A percentile compares a stretch with the other conserved stretches of the same genome.
Conservation (phyloP, 768 basidiomycete genomes). For the Leccinum barrowsii region DNA sequence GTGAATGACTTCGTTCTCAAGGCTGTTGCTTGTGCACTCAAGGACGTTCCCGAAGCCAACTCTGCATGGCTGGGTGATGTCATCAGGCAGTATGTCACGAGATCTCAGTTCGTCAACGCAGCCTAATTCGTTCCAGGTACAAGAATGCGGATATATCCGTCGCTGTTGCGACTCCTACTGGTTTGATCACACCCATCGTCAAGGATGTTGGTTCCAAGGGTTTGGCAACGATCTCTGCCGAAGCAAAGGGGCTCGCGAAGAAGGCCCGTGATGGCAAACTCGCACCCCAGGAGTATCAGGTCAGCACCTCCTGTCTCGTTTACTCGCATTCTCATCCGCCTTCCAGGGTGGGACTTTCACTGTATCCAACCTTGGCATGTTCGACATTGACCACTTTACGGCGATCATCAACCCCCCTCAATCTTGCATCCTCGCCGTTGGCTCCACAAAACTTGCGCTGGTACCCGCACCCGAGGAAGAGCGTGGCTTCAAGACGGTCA, state of each 20-base stretch:
- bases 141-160: conserved; percentile 96
- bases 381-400: conserved; percentile 90
- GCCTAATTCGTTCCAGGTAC: conserved; percentile 50
- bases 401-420: conserved; percentile 99
- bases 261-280: conserved; percentile 97
- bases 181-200: conserved; percentile 96
- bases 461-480: conserved; percentile 86
- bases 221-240: conserved; percentile 86
- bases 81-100: conserved; percentile 77
- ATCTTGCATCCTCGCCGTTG: conserved; percentile 95
- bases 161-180: conserved; percentile 93
- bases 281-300: conserved; percentile 94
- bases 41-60: conserved; percentile 96
- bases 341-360: conserved; percentile 93
- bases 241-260: conserved; percentile 89
- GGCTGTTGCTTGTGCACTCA: conserved; percentile 84
- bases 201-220: conserved; percentile 93
- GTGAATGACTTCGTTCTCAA: conserved; percentile 99
- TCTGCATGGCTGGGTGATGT: conserved; percentile 96
- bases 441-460: conserved; percentile 79
- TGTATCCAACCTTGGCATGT: conserved; percentile 99
- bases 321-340: not conserved
- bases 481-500: conserved; percentile 89
- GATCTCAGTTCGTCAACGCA: not conserved
- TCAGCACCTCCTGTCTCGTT: conserved; percentile 24